Percentiles rank a stretch among this genome's conserved stretches.
These are phyloP conservation scores for Solanum hybrid DNA, from an alignment of 305 asterid species.

Conservation along the genomic window DNA sequence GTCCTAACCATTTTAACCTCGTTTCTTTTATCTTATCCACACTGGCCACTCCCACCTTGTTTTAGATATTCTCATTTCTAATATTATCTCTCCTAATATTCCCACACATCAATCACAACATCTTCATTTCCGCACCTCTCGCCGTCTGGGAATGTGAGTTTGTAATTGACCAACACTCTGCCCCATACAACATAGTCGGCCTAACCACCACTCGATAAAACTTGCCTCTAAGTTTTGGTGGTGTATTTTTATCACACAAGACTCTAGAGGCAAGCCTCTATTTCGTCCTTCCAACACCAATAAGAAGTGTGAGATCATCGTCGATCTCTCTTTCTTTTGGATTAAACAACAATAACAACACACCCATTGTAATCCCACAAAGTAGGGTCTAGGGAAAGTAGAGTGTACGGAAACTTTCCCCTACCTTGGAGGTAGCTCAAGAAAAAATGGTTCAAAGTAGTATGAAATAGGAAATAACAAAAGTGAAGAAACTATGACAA, in stretches of 20 bases:
- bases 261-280: not conserved
- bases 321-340: not conserved
- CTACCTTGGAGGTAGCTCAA: no score
- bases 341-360: not conserved
- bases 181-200: not conserved
- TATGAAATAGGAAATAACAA: no score
- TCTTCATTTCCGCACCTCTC: not conserved
- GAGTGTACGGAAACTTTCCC: no score
- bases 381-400: no score
- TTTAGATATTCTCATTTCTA: not conserved
- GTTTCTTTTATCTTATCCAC: not conserved
- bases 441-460: no score
- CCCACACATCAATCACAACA: no score
- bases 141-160: not conserved
- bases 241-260: not conserved
- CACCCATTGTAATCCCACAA: no score
- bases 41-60: not conserved
- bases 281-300: not conserved
- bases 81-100: not conserved
- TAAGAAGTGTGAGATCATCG: not conserved
- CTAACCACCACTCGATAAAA: not conserved
- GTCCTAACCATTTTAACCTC: not conserved
- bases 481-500: no score
- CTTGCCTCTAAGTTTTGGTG: not conserved
- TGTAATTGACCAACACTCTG: not conserved